Evolutionary conservation across 441 rosid species (phyloP).

Genomic region (Erodium chrysanthum): DNA sequence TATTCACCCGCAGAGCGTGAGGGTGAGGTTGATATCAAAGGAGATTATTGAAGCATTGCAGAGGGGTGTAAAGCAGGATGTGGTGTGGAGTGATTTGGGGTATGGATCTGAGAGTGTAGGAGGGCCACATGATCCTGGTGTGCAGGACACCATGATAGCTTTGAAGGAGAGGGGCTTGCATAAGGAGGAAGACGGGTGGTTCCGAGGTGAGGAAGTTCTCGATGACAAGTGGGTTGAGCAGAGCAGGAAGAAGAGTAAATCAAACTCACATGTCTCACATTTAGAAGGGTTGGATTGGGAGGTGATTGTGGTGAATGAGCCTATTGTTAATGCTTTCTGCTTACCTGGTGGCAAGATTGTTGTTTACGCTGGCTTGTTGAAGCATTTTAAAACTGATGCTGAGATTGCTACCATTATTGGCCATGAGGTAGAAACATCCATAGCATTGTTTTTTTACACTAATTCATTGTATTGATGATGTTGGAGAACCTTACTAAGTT

Average conservation of each 20-base stretch:
- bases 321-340: conserved; percentile 66
- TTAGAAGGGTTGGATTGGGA: conserved; percentile 86
- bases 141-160: conserved; percentile 34
- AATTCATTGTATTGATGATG: background rate
- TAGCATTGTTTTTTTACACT: background rate
- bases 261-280: conserved; percentile 40
- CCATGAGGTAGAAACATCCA: conserved; percentile 50
- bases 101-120: conserved; percentile 48
- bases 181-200: conserved; percentile 17
- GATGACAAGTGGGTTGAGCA: conserved; percentile 77
- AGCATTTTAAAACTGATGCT: conserved; percentile 62
- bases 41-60: conserved; percentile 68
- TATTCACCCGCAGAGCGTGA: conserved; percentile 71
- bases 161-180: conserved; percentile 43
- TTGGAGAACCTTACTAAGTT: background rate
- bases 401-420: conserved; percentile 85
- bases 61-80: conserved; percentile 60
- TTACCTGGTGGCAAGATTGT: conserved; percentile 88
- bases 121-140: conserved; percentile 23
- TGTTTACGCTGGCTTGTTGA: conserved; percentile 71
- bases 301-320: conserved; percentile 73
- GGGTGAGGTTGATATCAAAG: conserved; percentile 58
- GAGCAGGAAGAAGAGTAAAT: conserved; percentile 50
- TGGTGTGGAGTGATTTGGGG: conserved; percentile 53
- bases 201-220: conserved; percentile 55